Evolutionary conservation across 352 stramenopile species (phyloP).

Genomic region (Globisporangium paddicum): DNA sequence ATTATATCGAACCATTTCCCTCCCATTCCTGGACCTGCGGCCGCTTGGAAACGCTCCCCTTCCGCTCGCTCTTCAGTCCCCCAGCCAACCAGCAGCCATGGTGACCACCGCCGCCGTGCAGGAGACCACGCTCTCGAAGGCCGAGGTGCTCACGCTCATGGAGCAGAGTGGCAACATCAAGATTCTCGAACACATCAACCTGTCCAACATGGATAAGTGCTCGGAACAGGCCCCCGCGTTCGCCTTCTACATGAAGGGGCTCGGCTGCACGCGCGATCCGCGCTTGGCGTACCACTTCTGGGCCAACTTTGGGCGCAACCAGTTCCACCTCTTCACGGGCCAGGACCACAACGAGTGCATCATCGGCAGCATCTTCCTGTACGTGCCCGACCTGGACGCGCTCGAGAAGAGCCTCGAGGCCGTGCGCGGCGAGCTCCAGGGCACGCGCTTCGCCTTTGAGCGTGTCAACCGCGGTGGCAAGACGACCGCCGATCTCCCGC

Average conservation of each 20-base stretch:
- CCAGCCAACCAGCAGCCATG: conserved; percentile 16
- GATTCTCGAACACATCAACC: conserved; percentile 70
- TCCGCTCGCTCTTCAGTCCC: background rate
- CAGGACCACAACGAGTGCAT: conserved; percentile 58
- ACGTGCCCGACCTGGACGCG: conserved; percentile 50
- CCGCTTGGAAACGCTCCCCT: background rate
- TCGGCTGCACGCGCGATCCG: conserved; percentile 60
- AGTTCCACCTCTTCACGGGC: conserved; percentile 69
- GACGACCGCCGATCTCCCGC: conserved; percentile 45
- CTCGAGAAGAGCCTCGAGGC: conserved; percentile 45
- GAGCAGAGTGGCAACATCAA: conserved; percentile 57
- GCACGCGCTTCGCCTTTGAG: conserved; percentile 44
- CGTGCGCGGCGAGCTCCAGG: conserved; percentile 43
- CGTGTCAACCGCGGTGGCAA: conserved; percentile 46
- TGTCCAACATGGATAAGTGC: conserved; percentile 55
- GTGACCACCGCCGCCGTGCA: background rate
- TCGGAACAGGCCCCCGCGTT: conserved; percentile 35
- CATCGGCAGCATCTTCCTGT: conserved; percentile 51
- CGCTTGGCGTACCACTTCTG: conserved; percentile 66
- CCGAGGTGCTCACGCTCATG: conserved; percentile 44
- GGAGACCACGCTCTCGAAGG: conserved; percentile 37
- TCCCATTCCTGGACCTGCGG: conserved; percentile 1
- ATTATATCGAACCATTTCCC: background rate
- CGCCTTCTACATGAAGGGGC: conserved; percentile 61
- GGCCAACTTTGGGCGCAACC: conserved; percentile 63